Evolutionary conservation across 148 eudicot species (phyloP).

Genomic region (Limonium bicolor): DNA sequence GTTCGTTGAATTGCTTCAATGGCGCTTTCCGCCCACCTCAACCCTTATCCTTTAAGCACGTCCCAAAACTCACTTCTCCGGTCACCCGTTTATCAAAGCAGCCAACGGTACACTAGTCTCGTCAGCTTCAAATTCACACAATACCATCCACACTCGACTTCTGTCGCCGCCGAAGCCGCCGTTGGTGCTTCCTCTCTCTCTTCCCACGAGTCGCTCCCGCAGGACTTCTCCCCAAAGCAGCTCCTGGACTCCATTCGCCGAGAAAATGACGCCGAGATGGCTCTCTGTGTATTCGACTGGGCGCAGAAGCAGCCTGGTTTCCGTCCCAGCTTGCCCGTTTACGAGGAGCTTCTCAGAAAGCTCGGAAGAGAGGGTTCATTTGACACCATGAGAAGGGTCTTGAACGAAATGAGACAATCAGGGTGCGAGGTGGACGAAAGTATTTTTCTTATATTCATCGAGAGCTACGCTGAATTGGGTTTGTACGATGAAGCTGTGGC

Average conservation of each 20-base stretch:
- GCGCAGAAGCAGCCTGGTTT: constrained; percentile 73
- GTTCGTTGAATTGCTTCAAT: constrained; percentile 39
- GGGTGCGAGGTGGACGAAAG: constrained; percentile 36
- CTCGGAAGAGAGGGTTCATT: constrained; percentile 59
- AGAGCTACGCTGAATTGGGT: constrained; percentile 39
- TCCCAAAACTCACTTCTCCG: constrained; percentile 7
- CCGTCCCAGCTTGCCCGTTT: constrained; percentile 46
- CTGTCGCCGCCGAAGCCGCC: no score
- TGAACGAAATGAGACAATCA: constrained; percentile 46
- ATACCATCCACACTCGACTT: constrained; percentile 12
- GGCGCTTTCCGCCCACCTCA: constrained; percentile 30
- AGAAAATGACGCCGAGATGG: constrained; percentile 49
- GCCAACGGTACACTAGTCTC: constrained; percentile 7
- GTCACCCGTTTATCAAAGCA: constrained; percentile 13
- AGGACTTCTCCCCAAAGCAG: constrained; percentile 43
- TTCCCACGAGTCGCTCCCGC: constrained; percentile 22
- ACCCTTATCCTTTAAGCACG: constrained; percentile 16
- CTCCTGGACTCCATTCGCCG: constrained; percentile 42
- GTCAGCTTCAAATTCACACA: constrained; percentile 7
- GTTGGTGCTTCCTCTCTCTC: constrained; percentile 21
- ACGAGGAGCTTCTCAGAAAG: constrained; percentile 52
- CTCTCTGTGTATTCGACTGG: constrained; percentile 60
- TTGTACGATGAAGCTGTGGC: constrained; percentile 63
- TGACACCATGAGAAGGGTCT: constrained; percentile 41
- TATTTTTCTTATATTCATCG: constrained; percentile 64